These are phyloP conservation scores for Arthrobotrys sphaeroides DNA, from an alignment of 2,329 filamentous ascomycete species.

Conservation along the genomic window DNA sequence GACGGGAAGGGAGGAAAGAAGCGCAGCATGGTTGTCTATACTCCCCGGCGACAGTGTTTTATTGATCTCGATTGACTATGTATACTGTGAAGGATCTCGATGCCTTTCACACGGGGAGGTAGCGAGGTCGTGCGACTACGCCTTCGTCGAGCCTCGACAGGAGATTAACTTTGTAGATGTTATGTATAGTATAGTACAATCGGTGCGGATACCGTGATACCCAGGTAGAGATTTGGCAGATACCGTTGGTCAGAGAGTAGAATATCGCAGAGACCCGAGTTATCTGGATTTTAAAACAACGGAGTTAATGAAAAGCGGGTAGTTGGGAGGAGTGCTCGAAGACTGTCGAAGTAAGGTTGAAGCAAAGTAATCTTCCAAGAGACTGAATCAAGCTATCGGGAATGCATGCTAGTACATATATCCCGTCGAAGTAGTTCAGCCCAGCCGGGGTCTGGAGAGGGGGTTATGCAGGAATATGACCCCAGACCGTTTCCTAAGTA, in stretches of 20 bases:
- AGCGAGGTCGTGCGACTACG: background rate
- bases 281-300: background rate
- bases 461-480: conserved; percentile 37
- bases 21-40: conserved; percentile 27
- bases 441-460: conserved; percentile 9
- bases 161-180: background rate
- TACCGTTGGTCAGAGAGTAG: too few species aligned
- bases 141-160: too few species aligned
- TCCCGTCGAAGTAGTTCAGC: conserved; percentile 1
- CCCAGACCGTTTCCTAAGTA: background rate
- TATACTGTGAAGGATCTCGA: background rate
- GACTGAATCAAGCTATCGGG: background rate
- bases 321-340: background rate
- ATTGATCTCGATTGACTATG: background rate
- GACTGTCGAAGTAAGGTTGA: background rate
- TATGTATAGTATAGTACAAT: background rate
- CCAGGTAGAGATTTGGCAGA: background rate
- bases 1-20: conserved; percentile 52
- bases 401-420: conserved; percentile 11
- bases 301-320: background rate
- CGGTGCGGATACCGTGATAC: background rate
- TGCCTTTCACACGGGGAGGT: too few species aligned
- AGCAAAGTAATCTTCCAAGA: conserved; percentile 9
- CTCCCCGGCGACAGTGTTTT: background rate
- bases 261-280: background rate